Base-by-base conservation (phyloP, 192 early-diverging fungal genomes). In the Rhizoclosmatium globosum region DNA sequence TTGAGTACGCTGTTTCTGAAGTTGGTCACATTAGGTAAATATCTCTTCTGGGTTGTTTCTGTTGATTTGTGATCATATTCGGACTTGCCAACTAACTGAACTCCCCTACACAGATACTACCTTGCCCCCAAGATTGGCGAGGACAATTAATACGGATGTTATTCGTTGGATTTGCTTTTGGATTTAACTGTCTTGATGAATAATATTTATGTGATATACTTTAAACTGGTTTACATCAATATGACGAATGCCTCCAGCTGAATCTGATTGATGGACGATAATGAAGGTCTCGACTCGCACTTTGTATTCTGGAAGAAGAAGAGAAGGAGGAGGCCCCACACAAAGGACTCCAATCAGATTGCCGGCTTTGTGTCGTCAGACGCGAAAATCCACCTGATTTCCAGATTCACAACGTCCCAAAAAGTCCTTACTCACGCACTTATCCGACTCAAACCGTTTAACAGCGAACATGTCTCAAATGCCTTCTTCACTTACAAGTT, bases 1-100 rank as follows among this genome's bases (percentile, higher is more conserved):
- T 99, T 57, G 96, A 99, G 86, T 99, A 97, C 88, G 92, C 92
- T 81, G 91, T 97, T 72, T 92, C 89, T 60, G 93, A 95, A 42
- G 82, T 94, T 70, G 97, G 96, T 45, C 93, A 96, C 86, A 92
- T 99, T 74, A 87, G 95, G 87, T 98, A 78, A 74, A 65, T 31
- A 58, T 81, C 1, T 38, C 44, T 7, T 38, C 59, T 80, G 17
- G 42, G 17, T 46, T 47, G 13, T 4, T 46, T 1, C 9, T 46
- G 15, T 4, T 17, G 0, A 21, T 62, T 7, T 61, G 48, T 13
- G 17, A 21, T 23, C 68, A 4, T 46, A 21, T 23, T 7, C 45
- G 15, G 39, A 23, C 42, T 42, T 65, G 21, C 13, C 4, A 72
- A 17, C 46, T 77, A 43, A 42, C n/a, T 39, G 15, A 69, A 59